phyloP scores from a whole-genome alignment of 148 eudicot species.

The Silene conica region DNA sequence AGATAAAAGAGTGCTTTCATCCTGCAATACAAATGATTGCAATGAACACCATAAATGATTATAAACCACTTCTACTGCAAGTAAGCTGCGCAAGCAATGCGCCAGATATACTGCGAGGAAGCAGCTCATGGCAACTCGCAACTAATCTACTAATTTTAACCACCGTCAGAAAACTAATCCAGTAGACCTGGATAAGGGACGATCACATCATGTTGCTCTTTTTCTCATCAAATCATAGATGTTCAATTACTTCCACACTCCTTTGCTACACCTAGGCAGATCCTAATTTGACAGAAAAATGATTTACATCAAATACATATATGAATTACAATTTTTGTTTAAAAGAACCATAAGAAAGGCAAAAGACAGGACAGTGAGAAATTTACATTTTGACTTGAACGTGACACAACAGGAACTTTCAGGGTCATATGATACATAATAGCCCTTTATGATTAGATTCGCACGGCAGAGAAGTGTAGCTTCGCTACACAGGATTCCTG shows the following conservation, averaged over 20 bases:
- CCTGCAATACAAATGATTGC: neutral
- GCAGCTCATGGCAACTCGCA: neutral
- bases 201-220: slow-evolving; percentile 3
- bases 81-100: neutral
- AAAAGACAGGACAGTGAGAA: neutral
- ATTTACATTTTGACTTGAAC: slow-evolving; percentile 14
- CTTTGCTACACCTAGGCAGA: neutral
- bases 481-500: slow-evolving; percentile 57
- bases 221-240: neutral
- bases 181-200: neutral
- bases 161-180: neutral
- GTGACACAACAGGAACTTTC: slow-evolving; percentile 2
- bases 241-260: neutral
- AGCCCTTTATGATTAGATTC: too few relatives aligned
- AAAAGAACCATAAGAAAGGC: neutral
- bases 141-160: neutral
- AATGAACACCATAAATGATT: neutral
- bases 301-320: neutral
- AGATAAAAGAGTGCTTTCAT: neutral
- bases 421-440: neutral
- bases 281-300: neutral
- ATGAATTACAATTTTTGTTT: neutral
- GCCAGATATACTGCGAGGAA: neutral
- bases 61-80: too few relatives aligned
- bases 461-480: neutral